A percentile compares a stretch with the other conserved stretches of the same genome.
Evolutionary conservation across 106 monocot species (phyloP).

Genomic region (Allium sativum): DNA sequence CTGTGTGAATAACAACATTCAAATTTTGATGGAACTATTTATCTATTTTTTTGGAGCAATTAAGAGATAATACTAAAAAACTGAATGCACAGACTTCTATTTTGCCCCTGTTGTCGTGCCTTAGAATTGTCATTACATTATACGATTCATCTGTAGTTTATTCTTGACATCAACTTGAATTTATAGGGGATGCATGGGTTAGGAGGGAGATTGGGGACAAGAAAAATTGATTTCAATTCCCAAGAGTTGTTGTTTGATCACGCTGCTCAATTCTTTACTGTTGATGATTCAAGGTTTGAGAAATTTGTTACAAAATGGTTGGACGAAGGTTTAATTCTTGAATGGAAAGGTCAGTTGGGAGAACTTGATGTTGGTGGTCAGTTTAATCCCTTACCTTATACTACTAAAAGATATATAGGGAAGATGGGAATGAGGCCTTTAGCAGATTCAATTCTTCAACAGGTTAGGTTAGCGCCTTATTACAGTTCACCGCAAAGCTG

Average conservation of each 20-base stretch:
- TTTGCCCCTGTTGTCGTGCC: too few species aligned
- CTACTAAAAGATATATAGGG: slow-evolving; percentile 52
- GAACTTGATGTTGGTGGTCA: slow-evolving; percentile 54
- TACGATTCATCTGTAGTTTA: too few species aligned
- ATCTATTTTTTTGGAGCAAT: background rate
- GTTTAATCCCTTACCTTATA: slow-evolving; percentile 37
- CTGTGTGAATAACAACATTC: too few species aligned
- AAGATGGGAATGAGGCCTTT: slow-evolving; percentile 74
- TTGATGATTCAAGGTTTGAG: slow-evolving; percentile 57
- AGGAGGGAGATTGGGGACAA: slow-evolving; percentile 87
- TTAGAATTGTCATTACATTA: too few species aligned
- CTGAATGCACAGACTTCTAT: too few species aligned
- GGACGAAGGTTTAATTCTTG: slow-evolving; percentile 46
- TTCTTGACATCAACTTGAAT: background rate
- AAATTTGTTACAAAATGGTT: slow-evolving; percentile 68
- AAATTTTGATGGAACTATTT: background rate
- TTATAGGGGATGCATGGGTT: slow-evolving; percentile 80
- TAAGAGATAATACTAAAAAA: too few species aligned
- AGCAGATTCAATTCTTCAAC: slow-evolving; percentile 60
- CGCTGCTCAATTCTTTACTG: slow-evolving; percentile 92
- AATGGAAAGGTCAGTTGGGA: slow-evolving; percentile 76
- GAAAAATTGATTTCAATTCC: slow-evolving; percentile 27
- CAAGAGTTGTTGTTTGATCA: slow-evolving; percentile 75
- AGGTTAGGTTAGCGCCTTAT: slow-evolving; percentile 43
- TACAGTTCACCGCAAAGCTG: too few species aligned